phyloP scores from a whole-genome alignment of 169 alveolate species.

The Neospora caninum region DNA sequence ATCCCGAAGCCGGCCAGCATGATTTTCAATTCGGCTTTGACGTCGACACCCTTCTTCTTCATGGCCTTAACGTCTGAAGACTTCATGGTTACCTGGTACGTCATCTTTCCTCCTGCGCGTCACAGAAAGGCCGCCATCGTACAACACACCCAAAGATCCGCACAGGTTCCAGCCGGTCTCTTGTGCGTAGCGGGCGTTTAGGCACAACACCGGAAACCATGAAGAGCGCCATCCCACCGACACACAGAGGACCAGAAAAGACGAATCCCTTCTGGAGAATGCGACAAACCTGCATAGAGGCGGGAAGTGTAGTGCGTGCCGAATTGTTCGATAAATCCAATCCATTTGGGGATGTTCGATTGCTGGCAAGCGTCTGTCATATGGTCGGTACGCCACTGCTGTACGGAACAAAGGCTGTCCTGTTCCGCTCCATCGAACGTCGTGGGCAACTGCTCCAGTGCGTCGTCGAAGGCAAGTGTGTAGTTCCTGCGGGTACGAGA shows the following conservation, averaged over 20 bases:
- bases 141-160: too few species aligned
- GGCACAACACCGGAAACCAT: too few species aligned
- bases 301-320: slow-evolving; percentile 53
- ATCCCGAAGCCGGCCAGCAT: neutral
- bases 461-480: slow-evolving; percentile 46
- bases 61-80: slow-evolving; percentile 74
- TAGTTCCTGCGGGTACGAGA: slow-evolving; percentile 21
- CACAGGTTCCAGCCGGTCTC: too few species aligned
- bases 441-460: neutral
- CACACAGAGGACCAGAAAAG: too few species aligned
- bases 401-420: neutral
- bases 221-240: too few species aligned
- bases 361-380: neutral
- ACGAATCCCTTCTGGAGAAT: neutral
- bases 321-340: slow-evolving; percentile 39
- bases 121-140: neutral
- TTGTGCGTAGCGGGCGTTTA: too few species aligned
- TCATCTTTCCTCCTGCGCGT: slow-evolving; percentile 80
- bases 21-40: slow-evolving; percentile 73
- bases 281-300: slow-evolving; percentile 38
- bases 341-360: slow-evolving; percentile 18
- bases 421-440: slow-evolving; percentile 19
- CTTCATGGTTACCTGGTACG: slow-evolving; percentile 78
- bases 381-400: slow-evolving; percentile 29
- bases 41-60: slow-evolving; percentile 78